Conservation (phyloP, 164 flowering plant genomes). For the Aristolochia contorta region DNA sequence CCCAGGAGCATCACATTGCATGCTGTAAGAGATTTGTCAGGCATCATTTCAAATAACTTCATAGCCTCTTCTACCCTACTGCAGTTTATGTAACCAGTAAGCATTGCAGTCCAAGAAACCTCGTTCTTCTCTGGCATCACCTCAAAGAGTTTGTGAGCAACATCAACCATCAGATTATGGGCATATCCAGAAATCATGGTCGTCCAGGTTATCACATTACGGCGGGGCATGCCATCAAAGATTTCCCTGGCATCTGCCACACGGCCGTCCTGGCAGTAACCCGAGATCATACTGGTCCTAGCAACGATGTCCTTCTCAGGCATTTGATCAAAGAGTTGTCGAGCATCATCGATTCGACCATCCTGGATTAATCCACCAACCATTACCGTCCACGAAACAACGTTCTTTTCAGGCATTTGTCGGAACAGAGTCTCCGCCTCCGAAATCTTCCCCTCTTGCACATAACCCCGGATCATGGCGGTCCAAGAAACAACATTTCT, state of each 20-base stretch:
- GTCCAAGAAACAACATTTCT: too few relatives aligned
- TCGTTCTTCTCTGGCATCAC: constrained; percentile 85
- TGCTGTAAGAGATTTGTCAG: constrained; percentile 37
- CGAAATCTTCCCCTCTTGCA: background rate
- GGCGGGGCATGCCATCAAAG: constrained; percentile 57
- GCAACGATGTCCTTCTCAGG: constrained; percentile 72
- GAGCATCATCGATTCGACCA: constrained; percentile 54
- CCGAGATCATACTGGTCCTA: constrained; percentile 60
- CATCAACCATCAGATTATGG: constrained; percentile 44
- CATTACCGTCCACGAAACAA: constrained; percentile 79
- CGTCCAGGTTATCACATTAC: constrained; percentile 71
- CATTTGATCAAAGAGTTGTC: constrained; percentile 46
- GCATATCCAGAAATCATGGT: constrained; percentile 65
- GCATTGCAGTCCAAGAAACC: constrained; percentile 72
- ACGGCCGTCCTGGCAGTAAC: constrained; percentile 51
- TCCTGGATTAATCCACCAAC: constrained; percentile 58
- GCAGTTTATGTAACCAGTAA: constrained; percentile 54
- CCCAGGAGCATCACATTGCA: constrained; percentile 34
- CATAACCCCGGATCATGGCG: too few relatives aligned
- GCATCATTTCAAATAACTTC: constrained; percentile 59
- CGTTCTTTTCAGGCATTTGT: constrained; percentile 70
- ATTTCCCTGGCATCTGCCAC: constrained; percentile 53
- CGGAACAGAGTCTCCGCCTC: constrained; percentile 57
- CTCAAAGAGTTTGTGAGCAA: constrained; percentile 77
- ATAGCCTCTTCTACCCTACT: constrained; percentile 64